Evolutionary conservation across 257 asterid genomes (phyloP), one percentile per base, ranked within the genome.

Genomic region (Dorcoceras hygrometricum): DNA sequence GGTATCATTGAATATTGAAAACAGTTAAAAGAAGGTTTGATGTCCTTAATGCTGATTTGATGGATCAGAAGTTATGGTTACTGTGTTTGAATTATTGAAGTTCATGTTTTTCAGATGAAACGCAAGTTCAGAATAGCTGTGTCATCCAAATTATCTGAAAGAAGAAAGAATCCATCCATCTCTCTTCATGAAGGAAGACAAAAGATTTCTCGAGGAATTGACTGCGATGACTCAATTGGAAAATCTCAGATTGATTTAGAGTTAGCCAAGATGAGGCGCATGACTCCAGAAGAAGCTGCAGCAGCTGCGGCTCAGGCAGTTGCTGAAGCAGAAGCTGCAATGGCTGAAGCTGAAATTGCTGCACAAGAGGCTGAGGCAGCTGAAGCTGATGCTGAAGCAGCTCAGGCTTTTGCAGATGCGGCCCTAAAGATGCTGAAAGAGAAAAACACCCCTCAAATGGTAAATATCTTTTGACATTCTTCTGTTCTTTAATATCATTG

Each of bases 341-440:
- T 91, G 83, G 96, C 90, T 36, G 98, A 91, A 73, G 98, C 98
- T 70, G 96, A 84, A 78, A 95, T 84, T 81, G 96, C 98, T 9
- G 96, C 96, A 58, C 86, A 81, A 58, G 96, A 84, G 69, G 98
- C 96, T 70, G 96, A 89, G 77, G 96, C 88, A 43, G 96, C 95
- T 5, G 98, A 91, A 75, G 91, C 96, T 67, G 95, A 89, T 72
- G 98, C 98, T 10, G 98, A 89, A 75, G 96, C 95, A 14, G 96
- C 98, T 51, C 89, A 81, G 78, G 96, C 95, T 60, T 89, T 89
- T 77, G 98, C 96, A 48, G 95, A 91, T 70, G 98, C 96, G 63
- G 93, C 98, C 22, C 51, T 73, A 73, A 89, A 84, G 83, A 82
- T 95, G 7, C 85, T 87, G 22, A 79, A 86, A 78, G 91, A 86